Conservation (phyloP, 768 basidiomycete species). For the Pisolithus albus region DNA sequence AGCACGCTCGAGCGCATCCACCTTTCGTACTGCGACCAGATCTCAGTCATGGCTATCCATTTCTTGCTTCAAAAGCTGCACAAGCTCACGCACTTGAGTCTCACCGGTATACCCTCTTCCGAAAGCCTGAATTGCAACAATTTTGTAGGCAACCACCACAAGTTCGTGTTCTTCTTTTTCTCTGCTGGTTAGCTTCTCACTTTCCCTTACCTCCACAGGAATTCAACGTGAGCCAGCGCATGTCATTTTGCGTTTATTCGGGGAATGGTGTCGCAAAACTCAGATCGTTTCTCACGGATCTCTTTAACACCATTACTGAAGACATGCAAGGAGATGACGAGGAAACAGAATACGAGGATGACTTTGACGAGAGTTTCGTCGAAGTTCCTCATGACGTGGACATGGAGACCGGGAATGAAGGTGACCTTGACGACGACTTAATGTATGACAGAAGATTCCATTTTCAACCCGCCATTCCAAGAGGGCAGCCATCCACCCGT, state of each 20-base stretch:
- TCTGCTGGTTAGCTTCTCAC: conserved; percentile 4
- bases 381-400: conserved; percentile 26
- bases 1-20: conserved; percentile 91
- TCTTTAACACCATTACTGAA: conserved; percentile 71
- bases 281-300: conserved; percentile 67
- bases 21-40: conserved; percentile 94
- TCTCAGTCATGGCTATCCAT: conserved; percentile 86
- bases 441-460: conserved; percentile 26
- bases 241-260: conserved; percentile 94
- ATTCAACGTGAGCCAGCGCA: conserved; percentile 83
- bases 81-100: conserved; percentile 87
- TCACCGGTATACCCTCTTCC: conserved; percentile 98
- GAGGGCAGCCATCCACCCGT: conserved; percentile 2
- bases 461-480: conserved; percentile 12
- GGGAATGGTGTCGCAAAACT: conserved; percentile 83
- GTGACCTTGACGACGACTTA: conserved; percentile 40
- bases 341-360: conserved; percentile 58
- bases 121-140: conserved; percentile 73
- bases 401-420: conserved; percentile 31
- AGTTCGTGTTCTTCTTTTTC: conserved; percentile 39
- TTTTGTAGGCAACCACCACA: conserved; percentile 86
- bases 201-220: conserved; percentile 43
- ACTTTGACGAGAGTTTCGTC: conserved; percentile 31
- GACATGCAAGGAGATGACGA: conserved; percentile 57
- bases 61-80: conserved; percentile 84